These are phyloP conservation scores for Kodamaea kakaduensis DNA, from an alignment of 805 yeast species.

Conservation along the genomic window DNA sequence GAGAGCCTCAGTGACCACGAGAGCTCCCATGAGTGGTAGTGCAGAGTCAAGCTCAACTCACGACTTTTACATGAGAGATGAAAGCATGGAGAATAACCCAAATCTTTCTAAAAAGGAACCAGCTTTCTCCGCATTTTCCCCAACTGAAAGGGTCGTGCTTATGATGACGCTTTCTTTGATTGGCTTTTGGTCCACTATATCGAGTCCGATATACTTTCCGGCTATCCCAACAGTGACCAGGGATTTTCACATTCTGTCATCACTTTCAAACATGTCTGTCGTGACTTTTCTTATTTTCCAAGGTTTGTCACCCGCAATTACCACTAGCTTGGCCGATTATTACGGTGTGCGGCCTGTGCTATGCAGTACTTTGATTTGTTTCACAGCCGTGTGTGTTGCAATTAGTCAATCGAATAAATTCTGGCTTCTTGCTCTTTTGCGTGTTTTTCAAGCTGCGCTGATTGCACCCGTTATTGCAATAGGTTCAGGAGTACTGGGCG, in stretches of 20 bases:
- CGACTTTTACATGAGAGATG: too few relatives aligned
- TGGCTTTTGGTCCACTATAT: slow-evolving; percentile 66
- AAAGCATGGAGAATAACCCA: not conserved
- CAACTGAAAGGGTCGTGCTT: slow-evolving; percentile 37
- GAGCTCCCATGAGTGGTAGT: too few relatives aligned
- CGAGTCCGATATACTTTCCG: slow-evolving; percentile 80
- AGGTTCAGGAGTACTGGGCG: slow-evolving; percentile 69
- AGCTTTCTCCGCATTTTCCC: slow-evolving; percentile 41
- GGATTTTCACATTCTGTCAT: slow-evolving; percentile 53
- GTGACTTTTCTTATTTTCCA: slow-evolving; percentile 75
- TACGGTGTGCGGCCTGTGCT: slow-evolving; percentile 72
- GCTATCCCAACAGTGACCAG: slow-evolving; percentile 58
- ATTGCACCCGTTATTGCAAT: slow-evolving; percentile 75
- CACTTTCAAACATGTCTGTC: slow-evolving; percentile 65
- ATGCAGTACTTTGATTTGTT: slow-evolving; percentile 50
- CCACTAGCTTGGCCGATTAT: slow-evolving; percentile 65
- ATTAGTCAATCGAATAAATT: slow-evolving; percentile 57
- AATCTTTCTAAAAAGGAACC: slow-evolving; percentile 1
- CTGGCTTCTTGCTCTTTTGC: slow-evolving; percentile 56
- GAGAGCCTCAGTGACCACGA: too few relatives aligned
- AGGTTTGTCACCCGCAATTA: slow-evolving; percentile 69
- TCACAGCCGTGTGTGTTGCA: slow-evolving; percentile 60
- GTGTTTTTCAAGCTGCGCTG: slow-evolving; percentile 77
- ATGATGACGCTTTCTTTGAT: slow-evolving; percentile 39
- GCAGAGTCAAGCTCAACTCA: too few relatives aligned